Evolutionary conservation across 306 rosid genomes (phyloP), one percentile per base, ranked within the genome.

Genomic region (Quercus robur): DNA sequence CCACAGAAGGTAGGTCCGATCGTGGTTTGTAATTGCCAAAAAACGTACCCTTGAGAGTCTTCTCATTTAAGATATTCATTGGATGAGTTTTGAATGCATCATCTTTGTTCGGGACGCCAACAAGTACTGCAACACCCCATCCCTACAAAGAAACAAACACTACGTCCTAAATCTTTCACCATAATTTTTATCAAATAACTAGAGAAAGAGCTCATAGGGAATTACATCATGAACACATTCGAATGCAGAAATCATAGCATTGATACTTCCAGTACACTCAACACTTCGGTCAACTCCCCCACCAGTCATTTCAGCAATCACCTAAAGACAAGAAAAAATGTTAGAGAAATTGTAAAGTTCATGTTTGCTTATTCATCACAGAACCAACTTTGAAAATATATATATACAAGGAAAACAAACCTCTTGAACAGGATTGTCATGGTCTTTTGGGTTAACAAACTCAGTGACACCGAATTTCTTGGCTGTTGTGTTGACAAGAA

Each of bases 111-210:
- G 95, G 97, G 57, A 94, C 95, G 21, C 98, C 98, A 44, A 94
- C 98, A 2, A 94, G 94, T 5, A 94, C 98, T 25, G 97, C 98
- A 74, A 90, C 89, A 52, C 97, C 98, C 98, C 98, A 94, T 11
- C 98, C 98, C 98, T 94, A 83, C 41, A 3, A 35, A 73, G 0
- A 38, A 77, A 71, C 12, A 46, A 2, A 15, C 54, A 46, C 0
- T 46, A 0, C 2, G 17, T 46, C 54, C 1, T 10, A 20, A 6
- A 35, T 35, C 19, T 11, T 14, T 19, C 6, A 9, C 7, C 51
- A 4, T 17, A 56, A 4, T 26, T 33, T 18, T 11, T 15, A 11
- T 46, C 54, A 46, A 46, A 46, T 46, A 46, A 46, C 7, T 51
- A 4, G 13, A 56, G 1, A 26, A 35, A 14, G 13, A 25, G 25